phyloP scores from a whole-genome alignment of 257 asterid species.

The Ocimum tenuiflorum region DNA sequence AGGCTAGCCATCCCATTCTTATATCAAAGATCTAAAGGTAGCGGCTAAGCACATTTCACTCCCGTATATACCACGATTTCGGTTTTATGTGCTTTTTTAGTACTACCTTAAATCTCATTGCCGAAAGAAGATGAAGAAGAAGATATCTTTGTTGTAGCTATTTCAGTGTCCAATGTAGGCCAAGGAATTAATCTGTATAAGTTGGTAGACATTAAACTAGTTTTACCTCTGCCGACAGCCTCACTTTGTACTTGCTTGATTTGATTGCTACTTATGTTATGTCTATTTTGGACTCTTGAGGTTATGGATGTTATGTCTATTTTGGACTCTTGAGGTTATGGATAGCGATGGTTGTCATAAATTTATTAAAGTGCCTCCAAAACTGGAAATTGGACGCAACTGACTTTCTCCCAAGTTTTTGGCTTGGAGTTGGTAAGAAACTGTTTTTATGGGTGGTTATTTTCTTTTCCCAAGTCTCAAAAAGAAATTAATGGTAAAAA shows the following conservation, averaged over 20 bases:
- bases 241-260: background rate
- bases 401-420: too few relatives aligned
- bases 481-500: too few relatives aligned
- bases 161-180: too few relatives aligned
- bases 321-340: too few relatives aligned
- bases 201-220: background rate
- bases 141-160: background rate
- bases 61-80: background rate
- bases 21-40: constrained; percentile 62
- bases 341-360: constrained; percentile 1
- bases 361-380: constrained; percentile 13
- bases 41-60: too few relatives aligned
- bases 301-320: too few relatives aligned
- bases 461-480: too few relatives aligned
- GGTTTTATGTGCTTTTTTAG: background rate
- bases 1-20: constrained; percentile 39
- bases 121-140: too few relatives aligned
- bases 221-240: background rate
- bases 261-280: background rate
- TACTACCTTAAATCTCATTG: background rate
- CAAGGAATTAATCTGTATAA: background rate
- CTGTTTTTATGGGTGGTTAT: too few relatives aligned
- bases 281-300: background rate
- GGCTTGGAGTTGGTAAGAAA: too few relatives aligned
- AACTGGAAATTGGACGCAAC: background rate